A percentile compares a stretch with the other conserved stretches of the same genome.
phyloP scores from a whole-genome alignment of 768 basidiomycete species.

The Amanita muscaria region DNA sequence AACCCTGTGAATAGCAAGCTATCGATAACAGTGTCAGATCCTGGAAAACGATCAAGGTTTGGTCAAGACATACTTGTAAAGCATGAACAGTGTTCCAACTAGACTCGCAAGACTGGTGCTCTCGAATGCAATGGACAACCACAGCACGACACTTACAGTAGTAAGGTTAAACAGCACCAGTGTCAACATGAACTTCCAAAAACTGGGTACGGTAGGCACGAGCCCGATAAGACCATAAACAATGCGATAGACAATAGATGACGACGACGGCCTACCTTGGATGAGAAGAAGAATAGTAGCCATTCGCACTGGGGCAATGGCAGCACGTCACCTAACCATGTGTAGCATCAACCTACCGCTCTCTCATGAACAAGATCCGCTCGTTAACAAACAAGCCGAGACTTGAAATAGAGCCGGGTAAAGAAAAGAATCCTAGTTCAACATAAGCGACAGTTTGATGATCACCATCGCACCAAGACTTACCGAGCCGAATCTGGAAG shows the following conservation, averaged over 20 bases:
- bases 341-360: constrained; percentile 48
- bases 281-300: constrained; percentile 96
- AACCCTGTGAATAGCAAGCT: constrained; percentile 94
- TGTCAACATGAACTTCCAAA: constrained; percentile 98
- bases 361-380: constrained; percentile 95
- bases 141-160: constrained; percentile 84
- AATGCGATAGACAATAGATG: constrained; percentile 21
- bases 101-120: constrained; percentile 86
- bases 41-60: constrained; percentile 1
- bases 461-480: neutral
- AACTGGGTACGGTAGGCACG: constrained; percentile 79
- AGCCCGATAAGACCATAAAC: constrained; percentile 93
- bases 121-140: constrained; percentile 83
- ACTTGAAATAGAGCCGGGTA: constrained; percentile 93
- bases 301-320: constrained; percentile 63
- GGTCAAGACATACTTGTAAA: constrained; percentile 70
- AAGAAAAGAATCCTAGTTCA: constrained; percentile 81
- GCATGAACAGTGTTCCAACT: constrained; percentile 92
- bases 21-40: neutral
- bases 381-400: constrained; percentile 92
- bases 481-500: constrained; percentile 90
- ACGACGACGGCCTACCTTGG: constrained; percentile 51
- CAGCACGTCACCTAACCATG: neutral
- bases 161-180: constrained; percentile 96
- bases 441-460: neutral